Base-by-base conservation (phyloP, 176 grass and related monocot genomes). In the Raddia guianensis region DNA sequence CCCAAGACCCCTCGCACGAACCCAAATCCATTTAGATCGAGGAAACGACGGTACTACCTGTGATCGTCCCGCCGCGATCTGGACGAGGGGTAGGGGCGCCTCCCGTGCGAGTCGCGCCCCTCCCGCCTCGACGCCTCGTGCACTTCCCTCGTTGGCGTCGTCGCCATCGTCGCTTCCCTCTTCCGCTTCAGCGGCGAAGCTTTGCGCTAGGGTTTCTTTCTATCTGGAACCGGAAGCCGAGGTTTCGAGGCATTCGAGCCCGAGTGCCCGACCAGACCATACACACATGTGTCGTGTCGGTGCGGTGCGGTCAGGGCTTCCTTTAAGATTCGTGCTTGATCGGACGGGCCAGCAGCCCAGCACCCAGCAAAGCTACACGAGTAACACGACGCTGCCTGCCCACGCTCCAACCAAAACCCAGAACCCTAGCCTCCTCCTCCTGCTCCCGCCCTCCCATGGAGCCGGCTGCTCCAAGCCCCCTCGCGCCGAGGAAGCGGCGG, bases 41-140 rank as follows among this genome's bases (percentile, higher is more conserved):
- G 47, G 53, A 69, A 20, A 48, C 21, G 37, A 66, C 0, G 66
- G n/a, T 1, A 14, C 11, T 69, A 90, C 91, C 85, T 93, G 64
- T 79, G 88, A 46, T 90, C 77, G 76, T 83, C 86, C 72, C 72
- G 74, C 70, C 76, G 83, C n/a, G 77, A 80, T 70, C 86, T 79
- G 21, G 77, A 86, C 9, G 83, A 83, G 42, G 88, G 84, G 54
- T 81, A 62, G 62, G 49, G 76, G 63, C 83, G 89, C 65, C 83
- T 84, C 12, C 80, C 75, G 72, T 78, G 86, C 33, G 83, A 45
- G 47, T 89, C 92, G 2, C 80, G 92, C 64, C 62, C 83, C 55
- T 91, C 86, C 2, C 83, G 88, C 49, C 83, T 76, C 46, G 86
- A 86, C 72, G 78, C 45, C 72, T 90, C 83, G 12, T 55, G 83